Evolutionary conservation across 225 moss, liverwort and hornwort species (phyloP), one percentile per base, ranked within the genome.

Genomic region (Antitrichia curtipendula): DNA sequence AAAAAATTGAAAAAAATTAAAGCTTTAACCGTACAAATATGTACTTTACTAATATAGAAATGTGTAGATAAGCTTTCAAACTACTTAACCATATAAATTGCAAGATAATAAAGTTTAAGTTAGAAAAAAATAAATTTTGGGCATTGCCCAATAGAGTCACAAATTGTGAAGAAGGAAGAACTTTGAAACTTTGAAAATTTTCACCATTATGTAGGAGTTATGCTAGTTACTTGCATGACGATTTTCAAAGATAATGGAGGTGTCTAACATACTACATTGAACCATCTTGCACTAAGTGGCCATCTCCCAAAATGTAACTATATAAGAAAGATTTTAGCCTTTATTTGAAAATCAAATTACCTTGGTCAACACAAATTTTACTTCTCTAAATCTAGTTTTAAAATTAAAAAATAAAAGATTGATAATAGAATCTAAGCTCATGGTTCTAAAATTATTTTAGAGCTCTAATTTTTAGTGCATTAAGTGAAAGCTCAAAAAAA

Each of bases 251-350:
- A n/a, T 21, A 23, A 38, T 8, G 3, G 14, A 14, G 5, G 40
- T 40, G 8, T 25, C 5, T 69, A 24, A 13, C 8, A 24, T 13
- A 23, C 1, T 4, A 8, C 0, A 69, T n/a, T n/a, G n/a, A 13
- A 69, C 7, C 12, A 22, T 69, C 23, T 24, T 40, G 4, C 4
- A 40, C 1, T 13, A 1, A 69, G 1, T 4, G 0, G 24, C 24
- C 13, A 3, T 68, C 9, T 5, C 0, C 1, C 4, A 4, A 40
- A 40, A 69, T 40, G 10, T 13, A 68, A 68, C 23, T 22, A 68
- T 0, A 8, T 6, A 6, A 68, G 24, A 1, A 69, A 38, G 13
- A 23, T 40, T 69, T 40, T 13, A 40, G 8, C 13, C 7, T 68
- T 23, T 38, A 4, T 69, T 69, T 69, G 7, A 40, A 2, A 24